Base-by-base conservation (phyloP, 2,329 filamentous ascomycete species). In the Septoria linicola region DNA sequence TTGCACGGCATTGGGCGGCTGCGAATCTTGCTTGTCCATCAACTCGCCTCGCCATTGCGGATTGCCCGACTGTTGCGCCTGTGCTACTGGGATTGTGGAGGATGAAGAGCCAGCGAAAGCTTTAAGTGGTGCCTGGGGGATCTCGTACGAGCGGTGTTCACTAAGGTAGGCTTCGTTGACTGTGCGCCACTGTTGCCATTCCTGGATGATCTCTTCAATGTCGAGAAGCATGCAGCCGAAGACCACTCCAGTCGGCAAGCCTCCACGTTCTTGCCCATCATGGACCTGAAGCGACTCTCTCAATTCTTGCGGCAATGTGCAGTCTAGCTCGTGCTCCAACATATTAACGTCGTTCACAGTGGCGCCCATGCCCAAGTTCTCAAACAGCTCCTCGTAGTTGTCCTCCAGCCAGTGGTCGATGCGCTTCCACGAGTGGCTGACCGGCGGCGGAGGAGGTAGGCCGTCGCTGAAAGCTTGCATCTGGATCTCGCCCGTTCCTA, bases 401-500 rank as follows among this genome's bases (percentile, higher is more conserved):
- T 93, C 88, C 65, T 97, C 93, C 49, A 88, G 81, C 93, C 93
- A 99, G 34, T 80, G 79, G 69, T 97, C 92, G 67, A 99, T 96
- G 71, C 91, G 88, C 68, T 80, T 84, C 93, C 93, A 99, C 11
- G 92, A 95, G 73, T 96, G 91, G 41, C 77, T 71, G 32, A 95
- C 84, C 5, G 93, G 90, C 2, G 93, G 93, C 6, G 93, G 83
- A 2, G 93, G 93, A 2, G 93, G 91, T 19, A 89, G 80, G 49
- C 93, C 93, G 61, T 96, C 91, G 65, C 87, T 84, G 73, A 99
- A 99, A 56, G 87, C 87, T 73, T 96, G 93, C 89, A 99, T 93
- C 62, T 87, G 92, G 57, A 99, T 96, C 70, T 96, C 92, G 59
- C 88, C 88, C 4, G 74, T 82, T 74, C 73, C 83, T 60, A 84